Evolutionary conservation across 495 filamentous ascomycete genomes (phyloP).

Genomic region (Endocarpon pusillum): DNA sequence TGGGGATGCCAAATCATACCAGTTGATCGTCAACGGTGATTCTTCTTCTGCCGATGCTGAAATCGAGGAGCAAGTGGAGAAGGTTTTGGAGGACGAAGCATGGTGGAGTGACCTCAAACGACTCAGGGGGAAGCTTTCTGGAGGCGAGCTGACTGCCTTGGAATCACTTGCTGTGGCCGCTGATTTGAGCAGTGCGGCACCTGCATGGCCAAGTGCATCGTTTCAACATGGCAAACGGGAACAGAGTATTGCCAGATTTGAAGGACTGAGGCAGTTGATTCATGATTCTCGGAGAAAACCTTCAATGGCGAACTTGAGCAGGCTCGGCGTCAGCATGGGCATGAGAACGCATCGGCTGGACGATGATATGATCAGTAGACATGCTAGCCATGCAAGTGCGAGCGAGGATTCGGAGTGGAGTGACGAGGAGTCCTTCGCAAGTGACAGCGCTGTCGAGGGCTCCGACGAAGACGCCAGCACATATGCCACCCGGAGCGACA

Average conservation of each 20-base stretch:
- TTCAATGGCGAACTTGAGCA: conserved; percentile 46
- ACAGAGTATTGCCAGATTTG: conserved; percentile 22
- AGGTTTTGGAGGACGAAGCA: conserved; percentile 45
- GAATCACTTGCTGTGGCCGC: conserved; percentile 14
- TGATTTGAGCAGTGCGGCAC: conserved; percentile 13
- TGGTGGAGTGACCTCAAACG: conserved; percentile 72
- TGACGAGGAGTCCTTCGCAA: conserved; percentile 23
- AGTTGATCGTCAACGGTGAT: conserved; percentile 59
- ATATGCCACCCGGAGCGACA: conserved; percentile 7
- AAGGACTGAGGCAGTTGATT: conserved; percentile 32
- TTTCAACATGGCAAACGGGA: conserved; percentile 34
- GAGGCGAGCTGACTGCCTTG: conserved; percentile 14
- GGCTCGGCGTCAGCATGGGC: conserved; percentile 46
- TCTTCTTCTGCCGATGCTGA: conserved; percentile 22
- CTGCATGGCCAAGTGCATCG: conserved; percentile 36
- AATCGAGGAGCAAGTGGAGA: conserved; percentile 34
- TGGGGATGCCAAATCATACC: conserved; percentile 54
- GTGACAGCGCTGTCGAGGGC: conserved; percentile 25
- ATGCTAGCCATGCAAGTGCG: conserved; percentile 28
- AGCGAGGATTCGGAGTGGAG: conserved; percentile 32
- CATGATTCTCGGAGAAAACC: conserved; percentile 34
- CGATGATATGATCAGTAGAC: conserved; percentile 43
- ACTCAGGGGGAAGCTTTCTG: conserved; percentile 29
- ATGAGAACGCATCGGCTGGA: conserved; percentile 63
- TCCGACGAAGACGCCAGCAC: too few relatives aligned